A percentile compares a stretch with the other conserved stretches of the same genome.
Evolutionary conservation across 306 rosid species (phyloP).

Genomic region (Vigna unguiculata): DNA sequence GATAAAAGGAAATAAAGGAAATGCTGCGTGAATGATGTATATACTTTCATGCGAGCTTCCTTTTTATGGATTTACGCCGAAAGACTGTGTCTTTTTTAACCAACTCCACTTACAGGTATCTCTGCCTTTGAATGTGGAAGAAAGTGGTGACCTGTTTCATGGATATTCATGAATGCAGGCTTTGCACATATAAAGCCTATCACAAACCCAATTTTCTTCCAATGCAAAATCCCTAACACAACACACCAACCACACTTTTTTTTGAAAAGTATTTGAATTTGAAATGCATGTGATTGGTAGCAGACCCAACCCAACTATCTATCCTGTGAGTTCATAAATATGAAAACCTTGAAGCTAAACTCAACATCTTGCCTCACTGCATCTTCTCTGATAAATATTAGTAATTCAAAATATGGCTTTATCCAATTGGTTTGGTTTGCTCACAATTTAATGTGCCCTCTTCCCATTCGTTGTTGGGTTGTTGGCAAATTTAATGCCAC

Average conservation of each 20-base stretch:
- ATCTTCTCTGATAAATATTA: constrained; percentile 6
- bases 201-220: constrained; percentile 42
- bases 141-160: constrained; percentile 46
- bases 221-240: constrained; percentile 21
- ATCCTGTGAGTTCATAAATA: constrained; percentile 53
- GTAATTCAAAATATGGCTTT: constrained; percentile 46
- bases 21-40: constrained; percentile 41
- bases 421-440: neutral
- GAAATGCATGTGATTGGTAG: constrained; percentile 51
- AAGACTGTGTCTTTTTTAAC: constrained; percentile 47
- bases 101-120: constrained; percentile 54
- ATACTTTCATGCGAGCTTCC: constrained; percentile 50
- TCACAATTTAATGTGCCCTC: constrained; percentile 61
- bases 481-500: constrained; percentile 69
- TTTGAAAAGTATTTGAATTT: constrained; percentile 55
- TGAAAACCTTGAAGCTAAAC: constrained; percentile 46
- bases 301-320: constrained; percentile 46
- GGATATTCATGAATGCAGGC: constrained; percentile 35
- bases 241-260: constrained; percentile 52
- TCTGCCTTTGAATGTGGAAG: constrained; percentile 64
- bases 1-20: constrained; percentile 5
- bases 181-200: constrained; percentile 41
- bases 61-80: constrained; percentile 46
- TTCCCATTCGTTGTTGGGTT: constrained; percentile 63
- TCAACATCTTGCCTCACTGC: constrained; percentile 44